Percentiles rank a stretch among this genome's conserved stretches.
These are phyloP conservation scores for Rhizopogon salebrosus DNA, from an alignment of 768 basidiomycete genomes.

Conservation along the genomic window DNA sequence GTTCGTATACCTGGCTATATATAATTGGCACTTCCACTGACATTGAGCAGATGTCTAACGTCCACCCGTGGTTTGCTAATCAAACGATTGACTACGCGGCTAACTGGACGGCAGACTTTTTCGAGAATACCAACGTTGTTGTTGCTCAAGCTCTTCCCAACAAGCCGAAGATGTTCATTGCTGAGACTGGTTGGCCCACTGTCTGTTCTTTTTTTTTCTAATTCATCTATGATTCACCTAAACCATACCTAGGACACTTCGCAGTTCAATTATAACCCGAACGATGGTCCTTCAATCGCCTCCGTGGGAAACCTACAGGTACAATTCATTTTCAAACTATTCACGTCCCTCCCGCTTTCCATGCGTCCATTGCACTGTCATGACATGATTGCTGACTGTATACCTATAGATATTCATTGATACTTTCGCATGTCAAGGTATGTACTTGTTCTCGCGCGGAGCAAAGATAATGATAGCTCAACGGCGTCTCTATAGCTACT, in stretches of 20 bases:
- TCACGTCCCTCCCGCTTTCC: too few relatives aligned
- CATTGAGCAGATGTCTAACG: constrained; percentile 68
- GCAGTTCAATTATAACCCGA: constrained; percentile 45
- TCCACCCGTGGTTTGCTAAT: constrained; percentile 93
- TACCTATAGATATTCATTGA: constrained; percentile 66
- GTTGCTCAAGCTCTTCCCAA: constrained; percentile 58
- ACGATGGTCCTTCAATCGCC: constrained; percentile 65
- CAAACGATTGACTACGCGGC: constrained; percentile 63
- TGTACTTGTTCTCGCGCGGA: constrained; percentile 5
- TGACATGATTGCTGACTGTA: constrained; percentile 5
- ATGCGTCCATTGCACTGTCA: too few relatives aligned
- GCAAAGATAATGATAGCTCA: constrained; percentile 5
- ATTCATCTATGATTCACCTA: neutral
- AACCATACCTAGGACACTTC: constrained; percentile 45
- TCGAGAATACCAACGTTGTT: constrained; percentile 57
- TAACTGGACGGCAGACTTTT: constrained; percentile 79
- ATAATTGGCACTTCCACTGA: neutral
- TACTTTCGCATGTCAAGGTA: constrained; percentile 67
- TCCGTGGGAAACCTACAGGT: constrained; percentile 58
- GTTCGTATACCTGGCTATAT: constrained; percentile 32
- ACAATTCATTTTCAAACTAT: neutral
- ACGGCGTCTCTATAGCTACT: constrained; percentile 50
- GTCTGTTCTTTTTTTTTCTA: constrained; percentile 34
- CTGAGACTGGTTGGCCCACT: constrained; percentile 89
- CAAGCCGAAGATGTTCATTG: constrained; percentile 80